phyloP scores from a whole-genome alignment of 1,139 yeast genomes.

The Williopsis jadinii region DNA sequence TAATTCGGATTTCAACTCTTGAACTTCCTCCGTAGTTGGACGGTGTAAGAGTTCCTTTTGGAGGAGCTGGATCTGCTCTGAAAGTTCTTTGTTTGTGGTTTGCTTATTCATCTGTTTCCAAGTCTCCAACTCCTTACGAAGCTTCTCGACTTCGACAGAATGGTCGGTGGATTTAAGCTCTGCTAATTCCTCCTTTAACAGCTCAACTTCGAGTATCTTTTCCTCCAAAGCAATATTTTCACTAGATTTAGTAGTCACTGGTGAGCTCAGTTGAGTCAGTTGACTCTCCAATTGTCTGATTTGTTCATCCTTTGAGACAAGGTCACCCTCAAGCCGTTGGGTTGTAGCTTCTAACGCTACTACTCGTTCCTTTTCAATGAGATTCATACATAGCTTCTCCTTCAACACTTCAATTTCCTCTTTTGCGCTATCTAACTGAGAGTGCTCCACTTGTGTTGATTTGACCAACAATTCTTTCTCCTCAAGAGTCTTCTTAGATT shows the following conservation, averaged over 20 bases:
- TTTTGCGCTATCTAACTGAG: not conserved
- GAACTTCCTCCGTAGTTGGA: slow-evolving; percentile 12
- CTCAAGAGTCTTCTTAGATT: not conserved
- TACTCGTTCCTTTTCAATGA: not conserved
- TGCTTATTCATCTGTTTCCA: slow-evolving; percentile 3
- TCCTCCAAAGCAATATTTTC: slow-evolving; percentile 17
- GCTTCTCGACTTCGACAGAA: slow-evolving; percentile 3
- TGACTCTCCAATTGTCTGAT: not conserved
- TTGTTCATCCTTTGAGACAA: slow-evolving; percentile 9
- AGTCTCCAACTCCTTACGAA: slow-evolving; percentile 9
- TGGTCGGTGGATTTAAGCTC: slow-evolving; percentile 6
- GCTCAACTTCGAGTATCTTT: slow-evolving; percentile 23
- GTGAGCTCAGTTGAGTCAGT: slow-evolving; percentile 18
- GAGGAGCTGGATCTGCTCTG: slow-evolving; percentile 15
- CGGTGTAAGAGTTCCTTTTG: slow-evolving; percentile 20
- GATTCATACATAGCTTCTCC: not conserved
- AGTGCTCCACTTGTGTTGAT: not conserved
- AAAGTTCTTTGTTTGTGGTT: slow-evolving; percentile 15
- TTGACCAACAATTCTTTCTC: not conserved
- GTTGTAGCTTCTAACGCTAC: not conserved
- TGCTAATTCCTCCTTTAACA: slow-evolving; percentile 17
- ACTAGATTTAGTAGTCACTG: slow-evolving; percentile 24
- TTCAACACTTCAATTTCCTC: not conserved
- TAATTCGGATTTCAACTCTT: slow-evolving; percentile 19
- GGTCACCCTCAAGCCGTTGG: not conserved